These are phyloP conservation scores for Quercus suber DNA, from an alignment of 306 rosid species.

Conservation along the genomic window DNA sequence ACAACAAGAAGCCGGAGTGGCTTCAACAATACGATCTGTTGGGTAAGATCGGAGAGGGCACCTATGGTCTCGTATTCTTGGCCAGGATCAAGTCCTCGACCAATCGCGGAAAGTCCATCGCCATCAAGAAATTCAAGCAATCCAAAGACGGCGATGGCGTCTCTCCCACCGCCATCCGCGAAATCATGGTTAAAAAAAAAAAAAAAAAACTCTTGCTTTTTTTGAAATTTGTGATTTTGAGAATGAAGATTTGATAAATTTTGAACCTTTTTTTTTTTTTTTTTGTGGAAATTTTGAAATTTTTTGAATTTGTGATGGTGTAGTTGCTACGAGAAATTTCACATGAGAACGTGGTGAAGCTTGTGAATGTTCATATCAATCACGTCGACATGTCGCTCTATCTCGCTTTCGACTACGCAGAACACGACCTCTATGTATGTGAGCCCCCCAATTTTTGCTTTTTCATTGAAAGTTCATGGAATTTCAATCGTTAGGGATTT, in stretches of 20 bases:
- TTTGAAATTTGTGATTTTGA: not conserved
- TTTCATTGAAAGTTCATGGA: not conserved
- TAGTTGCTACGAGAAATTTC: constrained; percentile 91
- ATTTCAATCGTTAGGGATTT: not conserved
- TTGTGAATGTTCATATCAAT: constrained; percentile 92
- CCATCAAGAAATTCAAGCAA: constrained; percentile 95
- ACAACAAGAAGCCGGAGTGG: constrained; percentile 85
- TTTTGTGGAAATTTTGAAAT: not conserved
- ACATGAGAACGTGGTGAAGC: constrained; percentile 93
- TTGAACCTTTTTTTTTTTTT: too few species aligned
- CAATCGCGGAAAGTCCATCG: constrained; percentile 92
- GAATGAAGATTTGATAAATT: not conserved
- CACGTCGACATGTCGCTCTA: constrained; percentile 92
- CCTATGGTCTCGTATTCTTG: constrained; percentile 94
- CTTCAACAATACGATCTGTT: constrained; percentile 92
- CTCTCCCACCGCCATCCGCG: constrained; percentile 99
- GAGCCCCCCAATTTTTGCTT: not conserved
- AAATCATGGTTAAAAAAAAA: constrained; percentile 63
- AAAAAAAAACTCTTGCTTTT: too few species aligned
- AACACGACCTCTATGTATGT: constrained; percentile 96
- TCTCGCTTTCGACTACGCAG: constrained; percentile 93
- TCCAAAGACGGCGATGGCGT: constrained; percentile 98
- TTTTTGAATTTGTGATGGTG: constrained; percentile 13
- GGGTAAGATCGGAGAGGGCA: constrained; percentile 95
- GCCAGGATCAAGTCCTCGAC: constrained; percentile 63